Evolutionary conservation across 768 basidiomycete genomes (phyloP).

Genomic region (Leccinum olivaceopallidum): DNA sequence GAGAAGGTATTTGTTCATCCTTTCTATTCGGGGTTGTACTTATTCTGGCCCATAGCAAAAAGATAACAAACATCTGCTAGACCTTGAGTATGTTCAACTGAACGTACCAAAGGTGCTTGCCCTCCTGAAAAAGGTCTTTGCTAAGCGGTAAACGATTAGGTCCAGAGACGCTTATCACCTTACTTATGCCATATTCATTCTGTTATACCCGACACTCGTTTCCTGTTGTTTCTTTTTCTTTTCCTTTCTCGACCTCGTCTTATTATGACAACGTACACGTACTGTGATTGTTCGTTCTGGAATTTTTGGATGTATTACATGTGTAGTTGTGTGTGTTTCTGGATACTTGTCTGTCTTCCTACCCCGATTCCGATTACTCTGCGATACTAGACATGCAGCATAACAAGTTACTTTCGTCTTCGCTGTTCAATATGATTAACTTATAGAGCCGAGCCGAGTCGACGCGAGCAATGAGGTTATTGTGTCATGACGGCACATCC

Average conservation of each 20-base stretch:
- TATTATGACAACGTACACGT: slow-evolving; percentile 18
- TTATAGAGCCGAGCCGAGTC: neutral
- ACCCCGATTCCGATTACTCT: slow-evolving; percentile 13
- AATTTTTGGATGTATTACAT: slow-evolving; percentile 36
- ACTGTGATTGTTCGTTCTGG: slow-evolving; percentile 32
- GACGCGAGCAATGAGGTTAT: neutral
- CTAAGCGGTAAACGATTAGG: slow-evolving; percentile 61
- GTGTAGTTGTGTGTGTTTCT: slow-evolving; percentile 40
- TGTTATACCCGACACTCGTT: slow-evolving; percentile 35
- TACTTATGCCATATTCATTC: slow-evolving; percentile 37
- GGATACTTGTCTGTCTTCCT: slow-evolving; percentile 37
- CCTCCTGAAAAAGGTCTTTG: slow-evolving; percentile 92
- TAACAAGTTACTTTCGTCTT: neutral
- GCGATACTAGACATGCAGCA: slow-evolving; percentile 8
- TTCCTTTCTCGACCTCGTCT: slow-evolving; percentile 11
- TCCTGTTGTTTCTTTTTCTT: neutral
- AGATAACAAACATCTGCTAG: slow-evolving; percentile 94
- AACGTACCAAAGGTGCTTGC: slow-evolving; percentile 95
- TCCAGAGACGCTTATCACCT: slow-evolving; percentile 12
- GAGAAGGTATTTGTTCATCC: slow-evolving; percentile 72
- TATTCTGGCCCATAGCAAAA: slow-evolving; percentile 74
- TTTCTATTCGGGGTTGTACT: slow-evolving; percentile 11
- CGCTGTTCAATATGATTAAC: neutral
- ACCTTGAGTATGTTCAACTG: slow-evolving; percentile 96
- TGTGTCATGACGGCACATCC: neutral